These are phyloP conservation scores for Phytopythium vexans DNA, from an alignment of 352 stramenopile species.

Conservation along the genomic window DNA sequence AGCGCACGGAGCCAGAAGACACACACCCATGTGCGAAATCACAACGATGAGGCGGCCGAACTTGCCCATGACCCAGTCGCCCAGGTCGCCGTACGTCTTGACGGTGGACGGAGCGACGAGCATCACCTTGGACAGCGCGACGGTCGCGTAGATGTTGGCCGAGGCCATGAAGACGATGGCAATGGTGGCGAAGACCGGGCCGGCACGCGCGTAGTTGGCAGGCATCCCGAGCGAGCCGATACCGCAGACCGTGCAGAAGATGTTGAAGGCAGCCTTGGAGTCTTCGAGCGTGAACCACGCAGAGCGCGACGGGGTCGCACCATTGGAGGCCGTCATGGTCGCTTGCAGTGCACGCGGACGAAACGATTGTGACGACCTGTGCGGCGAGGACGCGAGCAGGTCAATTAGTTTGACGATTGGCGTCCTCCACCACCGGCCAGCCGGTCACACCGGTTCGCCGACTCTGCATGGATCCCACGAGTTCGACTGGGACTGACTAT, in stretches of 20 bases:
- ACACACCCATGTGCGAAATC: slow-evolving; percentile 21
- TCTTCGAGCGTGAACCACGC: slow-evolving; percentile 31
- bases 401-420: neutral
- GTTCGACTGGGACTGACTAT: too few relatives aligned
- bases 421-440: neutral
- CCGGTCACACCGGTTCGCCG: neutral
- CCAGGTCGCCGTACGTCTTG: slow-evolving; percentile 38
- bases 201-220: slow-evolving; percentile 42
- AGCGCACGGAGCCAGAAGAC: slow-evolving; percentile 21
- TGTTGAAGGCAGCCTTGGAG: slow-evolving; percentile 32
- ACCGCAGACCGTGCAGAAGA: slow-evolving; percentile 28
- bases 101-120: slow-evolving; percentile 29
- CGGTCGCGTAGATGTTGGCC: slow-evolving; percentile 38
- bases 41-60: slow-evolving; percentile 30
- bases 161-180: slow-evolving; percentile 43
- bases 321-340: neutral
- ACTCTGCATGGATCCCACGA: too few relatives aligned
- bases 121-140: slow-evolving; percentile 32
- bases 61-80: slow-evolving; percentile 30
- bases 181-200: slow-evolving; percentile 28
- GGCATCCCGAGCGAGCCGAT: slow-evolving; percentile 47
- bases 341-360: neutral
- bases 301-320: slow-evolving; percentile 4
- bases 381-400: neutral
- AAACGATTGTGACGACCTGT: slow-evolving; percentile 2